Base-by-base conservation (phyloP, 2,329 filamentous ascomycete species). In the Aspergillus sp. region DNA sequence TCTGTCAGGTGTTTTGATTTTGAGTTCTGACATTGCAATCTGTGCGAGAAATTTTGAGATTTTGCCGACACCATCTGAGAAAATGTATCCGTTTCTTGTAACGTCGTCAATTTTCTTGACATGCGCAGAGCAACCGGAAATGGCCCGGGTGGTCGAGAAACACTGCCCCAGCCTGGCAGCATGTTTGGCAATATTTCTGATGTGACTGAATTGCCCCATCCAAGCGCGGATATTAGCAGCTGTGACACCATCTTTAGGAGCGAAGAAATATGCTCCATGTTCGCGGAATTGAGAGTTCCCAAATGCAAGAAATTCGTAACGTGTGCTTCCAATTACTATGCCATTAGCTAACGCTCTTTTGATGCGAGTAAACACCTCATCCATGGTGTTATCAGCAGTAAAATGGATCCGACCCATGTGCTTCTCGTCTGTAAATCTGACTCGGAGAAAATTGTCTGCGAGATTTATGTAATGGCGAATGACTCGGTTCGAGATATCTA, bases 271-370 rank as follows among this genome's bases (percentile, higher is more conserved):
- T 0, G 91, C 93, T 0, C 93, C 90, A 64, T 93, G 87, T 68
- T 98, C 93, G 51, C 93, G 85, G 58, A 99, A 90, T 66, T 99
- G 95, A 0, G 95, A 97, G 72, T 95, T 98, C 0, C 95, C 93
- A 75, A 93, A 97, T 0, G 93, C 95, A 24, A 99, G 83, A 62
- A 98, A 98, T 64, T 93, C 84, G 72, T 92, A 99, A 57, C 85
- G 85, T 7, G 91, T 87, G 61, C 88, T 89, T 4, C 91, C 95
- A 49, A 99, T 87, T 0, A 80, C 80, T 62, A 99, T 93, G 0
- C 95, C 95, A 55, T 95, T 84, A 44, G 77, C 81, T 68, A 98
- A 78, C 0, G 88, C 84, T 48, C 88, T 83, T 61, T 85, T 85
- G 18, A 97, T 82, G 12, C 91, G 84, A 24, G 85, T 85, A 71